Evolutionary conservation across 2,329 filamentous ascomycete genomes (phyloP), one percentile per base, ranked within the genome.

Genomic region (Aspergillus sp.): DNA sequence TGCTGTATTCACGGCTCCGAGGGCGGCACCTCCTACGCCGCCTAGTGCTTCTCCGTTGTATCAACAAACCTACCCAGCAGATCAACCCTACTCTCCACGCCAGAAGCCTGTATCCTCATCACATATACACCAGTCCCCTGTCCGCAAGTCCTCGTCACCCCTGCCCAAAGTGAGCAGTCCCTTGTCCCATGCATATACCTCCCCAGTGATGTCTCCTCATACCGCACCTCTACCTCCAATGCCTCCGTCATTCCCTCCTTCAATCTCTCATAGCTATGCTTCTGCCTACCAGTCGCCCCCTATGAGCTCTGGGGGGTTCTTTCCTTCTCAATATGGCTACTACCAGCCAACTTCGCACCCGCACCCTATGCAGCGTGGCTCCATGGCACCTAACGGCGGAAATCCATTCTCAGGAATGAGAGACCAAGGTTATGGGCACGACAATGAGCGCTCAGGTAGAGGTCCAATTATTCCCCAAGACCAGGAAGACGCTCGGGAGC

Each of bases 401-500:
- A 55, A 66, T 35, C 67, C 70, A 6, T 74, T 70, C 57, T 71
- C 70, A 39, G 68, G 70, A 14, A 65, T 72, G 50, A 65, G 67
- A 11, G 68, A 72, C 12, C 59, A 71, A 14, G 57, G 57, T 14
- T 65, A 62, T 41, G 52, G 63, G 61, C 46, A 62, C 68, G 58
- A 58, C 4, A 61, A 63, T 45, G 55, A 62, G n/a, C 55, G 56
- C 7, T 67, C 72, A 31, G 73, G 72, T 45, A 52, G 52, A 53
- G 74, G 73, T 7, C 61, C 58, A 6, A 64, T 68, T 8, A 67
- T 71, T 11, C 68, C 68, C 6, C 66, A 68, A 6, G 70, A 73
- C 15, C 66, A 74, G 17, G 63, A 67, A 6, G 75, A 77, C 50
- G 71, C 73, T 12, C 63, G 75, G 46, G 70, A 76, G 52, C 72